These are phyloP conservation scores for Aspergillus pseudoglaucus DNA, from an alignment of 2,329 filamentous ascomycete genomes.

Conservation along the genomic window DNA sequence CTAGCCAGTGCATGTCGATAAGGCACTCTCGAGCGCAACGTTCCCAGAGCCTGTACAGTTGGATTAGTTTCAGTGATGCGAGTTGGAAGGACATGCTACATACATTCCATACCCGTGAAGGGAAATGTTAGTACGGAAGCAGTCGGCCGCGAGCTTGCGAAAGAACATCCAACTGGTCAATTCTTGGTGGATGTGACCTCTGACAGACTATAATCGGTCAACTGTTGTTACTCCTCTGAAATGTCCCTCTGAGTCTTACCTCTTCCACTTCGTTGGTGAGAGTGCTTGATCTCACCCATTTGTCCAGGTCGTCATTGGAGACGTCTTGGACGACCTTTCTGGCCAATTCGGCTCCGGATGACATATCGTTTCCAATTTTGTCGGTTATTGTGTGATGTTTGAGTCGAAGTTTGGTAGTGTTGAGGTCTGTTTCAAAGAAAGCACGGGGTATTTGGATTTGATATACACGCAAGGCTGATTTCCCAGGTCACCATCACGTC, in stretches of 20 bases:
- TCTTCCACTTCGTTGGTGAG: slow-evolving; percentile 4
- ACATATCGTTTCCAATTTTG: neutral
- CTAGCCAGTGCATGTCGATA: slow-evolving; percentile 16
- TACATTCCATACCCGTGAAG: slow-evolving; percentile 19
- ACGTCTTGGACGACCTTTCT: slow-evolving; percentile 1
- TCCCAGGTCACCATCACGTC: neutral
- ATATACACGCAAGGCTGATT: neutral
- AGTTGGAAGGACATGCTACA: neutral
- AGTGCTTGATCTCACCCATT: slow-evolving; percentile 1
- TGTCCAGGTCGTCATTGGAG: slow-evolving; percentile 1
- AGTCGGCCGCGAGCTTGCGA: slow-evolving; percentile 18
- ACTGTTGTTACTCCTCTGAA: neutral
- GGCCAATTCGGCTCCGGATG: neutral
- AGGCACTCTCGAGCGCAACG: slow-evolving; percentile 15
- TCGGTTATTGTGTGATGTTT: neutral
- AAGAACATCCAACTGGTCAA: slow-evolving; percentile 18
- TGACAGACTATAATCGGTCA: slow-evolving; percentile 10
- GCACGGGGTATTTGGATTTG: neutral
- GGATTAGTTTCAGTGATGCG: neutral
- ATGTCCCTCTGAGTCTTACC: neutral
- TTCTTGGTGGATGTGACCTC: slow-evolving; percentile 17
- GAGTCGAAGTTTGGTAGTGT: neutral
- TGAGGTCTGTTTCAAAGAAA: neutral
- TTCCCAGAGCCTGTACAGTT: slow-evolving; percentile 13
- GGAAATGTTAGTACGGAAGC: slow-evolving; percentile 13